Evolutionary conservation across 345 rosid species (phyloP), one percentile per base, ranked within the genome.

Genomic region (Pistacia atlantica): DNA sequence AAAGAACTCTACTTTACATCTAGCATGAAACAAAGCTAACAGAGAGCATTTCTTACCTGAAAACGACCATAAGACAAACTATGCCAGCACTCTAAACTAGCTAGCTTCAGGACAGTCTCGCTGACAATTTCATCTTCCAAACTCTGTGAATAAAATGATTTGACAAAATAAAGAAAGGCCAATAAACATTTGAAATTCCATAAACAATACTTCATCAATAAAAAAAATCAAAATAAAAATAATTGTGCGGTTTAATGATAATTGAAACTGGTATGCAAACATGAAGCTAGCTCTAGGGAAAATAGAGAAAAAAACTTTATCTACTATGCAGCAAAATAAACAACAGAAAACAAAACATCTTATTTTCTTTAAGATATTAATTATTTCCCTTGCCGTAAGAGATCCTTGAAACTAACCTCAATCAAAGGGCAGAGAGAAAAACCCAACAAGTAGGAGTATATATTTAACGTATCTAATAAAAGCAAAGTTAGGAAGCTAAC

Each of bases 61-160:
- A 96, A 93, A 76, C 97, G 97, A 71, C 99, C 99, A 84, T 88
- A 92, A 3, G 98, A 93, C 83, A 96, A 89, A 81, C 97, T 86
- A 82, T 90, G 91, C 99, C 98, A 96, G 76, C 93, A 92, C 48
- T 88, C 86, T 67, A 93, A 80, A 83, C 95, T 89, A 71, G 97
- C 98, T 84, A 96, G 80, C 75, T 90, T 88, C 70, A 96, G 88
- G 71, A 88, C 97, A 33, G 86, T 93, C 80, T 90, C 92, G 59
- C 95, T 90, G 65, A 96, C 99, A 80, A 96, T 81, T 67, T 90
- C 97, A 76, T 96, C 99, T 86, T 96, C 99, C 91, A 96, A 83
- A 83, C 99, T 96, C 99, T 96, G 91, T 68, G 68, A 62, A 89
- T 60, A 54, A 77, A 75, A 8, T 68, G 72, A 68, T 65, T 54